phyloP scores from a whole-genome alignment of 345 rosid genomes.

The Atalantia buxifolia region DNA sequence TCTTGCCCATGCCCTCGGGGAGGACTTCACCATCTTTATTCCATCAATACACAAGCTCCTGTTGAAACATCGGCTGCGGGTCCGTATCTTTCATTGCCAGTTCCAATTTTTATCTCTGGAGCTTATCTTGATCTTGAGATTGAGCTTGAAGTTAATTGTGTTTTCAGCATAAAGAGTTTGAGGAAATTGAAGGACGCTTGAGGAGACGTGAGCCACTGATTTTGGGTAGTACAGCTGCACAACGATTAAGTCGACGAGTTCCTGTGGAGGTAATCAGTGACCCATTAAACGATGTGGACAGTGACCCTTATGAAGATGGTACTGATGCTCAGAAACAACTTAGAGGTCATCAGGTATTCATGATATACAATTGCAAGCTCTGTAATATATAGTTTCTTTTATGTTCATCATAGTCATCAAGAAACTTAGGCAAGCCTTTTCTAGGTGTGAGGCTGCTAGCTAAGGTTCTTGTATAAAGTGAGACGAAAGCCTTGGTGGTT shows the following conservation, averaged over 20 bases:
- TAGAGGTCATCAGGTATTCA: conserved; percentile 67
- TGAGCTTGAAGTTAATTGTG: conserved; percentile 2
- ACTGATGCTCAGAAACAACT: conserved; percentile 49
- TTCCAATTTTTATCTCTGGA: neutral
- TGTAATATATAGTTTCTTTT: neutral
- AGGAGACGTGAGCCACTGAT: conserved; percentile 83
- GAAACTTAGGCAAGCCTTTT: neutral
- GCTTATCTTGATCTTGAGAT: neutral
- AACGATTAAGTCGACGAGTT: conserved; percentile 64
- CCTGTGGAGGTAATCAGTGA: conserved; percentile 89
- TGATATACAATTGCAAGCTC: neutral
- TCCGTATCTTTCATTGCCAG: conserved; percentile 16
- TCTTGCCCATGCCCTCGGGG: conserved; percentile 97
- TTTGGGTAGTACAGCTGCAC: conserved; percentile 77
- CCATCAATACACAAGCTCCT: conserved; percentile 90
- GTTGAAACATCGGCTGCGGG: conserved; percentile 71
- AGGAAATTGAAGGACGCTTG: conserved; percentile 83
- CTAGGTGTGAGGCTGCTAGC: neutral
- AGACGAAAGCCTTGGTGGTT: neutral
- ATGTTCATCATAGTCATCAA: neutral
- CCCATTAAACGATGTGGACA: conserved; percentile 76
- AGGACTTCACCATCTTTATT: conserved; percentile 91
- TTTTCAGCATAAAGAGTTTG: conserved; percentile 94
- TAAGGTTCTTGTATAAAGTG: neutral
- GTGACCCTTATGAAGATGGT: conserved; percentile 83